Evolutionary conservation across 768 basidiomycete species (phyloP).

Genomic region (Amanita polypyramis): DNA sequence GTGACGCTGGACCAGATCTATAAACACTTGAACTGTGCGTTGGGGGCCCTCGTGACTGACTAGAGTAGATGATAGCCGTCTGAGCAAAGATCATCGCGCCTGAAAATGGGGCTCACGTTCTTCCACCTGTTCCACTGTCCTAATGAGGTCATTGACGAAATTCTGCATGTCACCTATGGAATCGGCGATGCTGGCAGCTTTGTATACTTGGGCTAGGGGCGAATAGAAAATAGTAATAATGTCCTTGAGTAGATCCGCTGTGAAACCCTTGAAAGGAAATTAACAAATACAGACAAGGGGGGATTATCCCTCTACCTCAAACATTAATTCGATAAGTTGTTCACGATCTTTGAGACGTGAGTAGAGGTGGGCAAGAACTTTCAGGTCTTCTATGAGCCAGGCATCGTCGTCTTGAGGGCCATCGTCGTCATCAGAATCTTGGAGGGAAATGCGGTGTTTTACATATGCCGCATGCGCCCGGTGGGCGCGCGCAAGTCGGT

Average conservation of each 20-base stretch:
- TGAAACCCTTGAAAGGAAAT: constrained; percentile 57
- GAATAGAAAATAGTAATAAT: constrained; percentile 99
- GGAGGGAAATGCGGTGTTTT: constrained; percentile 42
- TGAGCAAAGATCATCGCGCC: constrained; percentile 3
- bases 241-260: constrained; percentile 91
- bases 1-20: constrained; percentile 87
- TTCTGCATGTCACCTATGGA: constrained; percentile 85
- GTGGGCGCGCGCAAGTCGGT: constrained; percentile 68
- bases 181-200: constrained; percentile 94
- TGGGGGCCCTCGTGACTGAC: constrained; percentile 79
- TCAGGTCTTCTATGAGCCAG: constrained; percentile 92
- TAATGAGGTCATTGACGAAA: constrained; percentile 92
- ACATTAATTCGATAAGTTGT: constrained; percentile 85
- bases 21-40: constrained; percentile 83
- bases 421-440: constrained; percentile 87
- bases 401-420: constrained; percentile 92
- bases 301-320: constrained; percentile 53
- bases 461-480: constrained; percentile 73
- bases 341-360: constrained; percentile 79
- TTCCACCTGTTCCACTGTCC: constrained; percentile 87
- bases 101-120: constrained; percentile 47
- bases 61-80: constrained; percentile 21
- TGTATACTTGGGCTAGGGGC: constrained; percentile 93
- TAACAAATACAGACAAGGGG: not conserved
- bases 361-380: constrained; percentile 69